Percentiles rank a stretch among this genome's conserved stretches.
phyloP scores from a whole-genome alignment of 2,329 filamentous ascomycete genomes.

The Cercospora sp. region DNA sequence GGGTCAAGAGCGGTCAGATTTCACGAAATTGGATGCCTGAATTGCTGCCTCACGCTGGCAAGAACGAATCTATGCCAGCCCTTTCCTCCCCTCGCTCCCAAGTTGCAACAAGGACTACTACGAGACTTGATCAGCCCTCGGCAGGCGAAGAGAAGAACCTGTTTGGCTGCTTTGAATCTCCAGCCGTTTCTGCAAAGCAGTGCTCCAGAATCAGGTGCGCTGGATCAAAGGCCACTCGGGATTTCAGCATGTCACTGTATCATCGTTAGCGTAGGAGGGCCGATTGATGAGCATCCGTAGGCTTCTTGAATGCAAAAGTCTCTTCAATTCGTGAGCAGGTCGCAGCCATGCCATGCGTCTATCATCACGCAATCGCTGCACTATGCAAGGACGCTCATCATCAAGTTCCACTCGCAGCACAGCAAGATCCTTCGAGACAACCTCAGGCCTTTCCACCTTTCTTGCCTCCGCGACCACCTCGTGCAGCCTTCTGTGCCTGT shows the following conservation, averaged over 20 bases:
- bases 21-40: not conserved
- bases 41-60: not conserved
- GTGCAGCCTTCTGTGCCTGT: conserved; percentile 42
- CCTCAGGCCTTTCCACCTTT: conserved; percentile 46
- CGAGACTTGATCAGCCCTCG: no score
- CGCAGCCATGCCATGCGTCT: conserved; percentile 14
- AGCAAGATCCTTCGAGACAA: not conserved
- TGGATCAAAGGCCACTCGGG: no score
- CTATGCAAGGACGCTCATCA: conserved; percentile 18
- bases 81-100: no score
- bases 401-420: conserved; percentile 5
- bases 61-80: no score
- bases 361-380: conserved; percentile 13
- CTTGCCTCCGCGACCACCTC: conserved; percentile 45
- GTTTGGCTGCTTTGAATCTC: no score
- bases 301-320: conserved; percentile 1
- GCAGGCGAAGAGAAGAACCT: no score
- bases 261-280: not conserved
- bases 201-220: no score
- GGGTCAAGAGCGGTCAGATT: not conserved
- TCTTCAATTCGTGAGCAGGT: conserved; percentile 7
- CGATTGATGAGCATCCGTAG: not conserved
- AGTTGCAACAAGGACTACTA: no score
- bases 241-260: not conserved
- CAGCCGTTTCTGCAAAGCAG: no score